Conservation (phyloP, 805 yeast genomes). For the Wickerhamiella parazyma region DNA sequence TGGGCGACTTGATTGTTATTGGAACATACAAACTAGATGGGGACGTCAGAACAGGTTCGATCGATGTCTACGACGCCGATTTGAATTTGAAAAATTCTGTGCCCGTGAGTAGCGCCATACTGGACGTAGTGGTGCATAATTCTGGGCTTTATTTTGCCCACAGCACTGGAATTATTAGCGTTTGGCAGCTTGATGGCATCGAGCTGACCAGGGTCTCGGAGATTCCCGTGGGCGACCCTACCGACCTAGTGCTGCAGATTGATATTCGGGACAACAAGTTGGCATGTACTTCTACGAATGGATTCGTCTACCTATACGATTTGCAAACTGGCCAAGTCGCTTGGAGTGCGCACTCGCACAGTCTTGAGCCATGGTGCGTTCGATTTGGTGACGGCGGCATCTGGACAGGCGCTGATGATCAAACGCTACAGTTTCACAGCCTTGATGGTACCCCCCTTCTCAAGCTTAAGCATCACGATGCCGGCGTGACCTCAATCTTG, state of each 20-base stretch:
- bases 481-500: slow-evolving; percentile 81
- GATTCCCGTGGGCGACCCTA: slow-evolving; percentile 35
- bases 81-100: slow-evolving; percentile 13
- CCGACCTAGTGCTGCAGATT: slow-evolving; percentile 40
- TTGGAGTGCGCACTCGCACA: slow-evolving; percentile 33
- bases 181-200: slow-evolving; percentile 39
- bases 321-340: not conserved
- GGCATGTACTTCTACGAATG: slow-evolving; percentile 54
- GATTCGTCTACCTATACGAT: slow-evolving; percentile 38
- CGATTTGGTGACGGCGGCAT: slow-evolving; percentile 43
- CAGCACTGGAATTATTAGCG: slow-evolving; percentile 58
- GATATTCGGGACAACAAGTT: slow-evolving; percentile 23
- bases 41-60: slow-evolving; percentile 52
- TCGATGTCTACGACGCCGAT: slow-evolving; percentile 31
- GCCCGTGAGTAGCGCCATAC: slow-evolving; percentile 34
- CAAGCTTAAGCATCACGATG: slow-evolving; percentile 53
- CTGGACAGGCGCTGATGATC: slow-evolving; percentile 82
- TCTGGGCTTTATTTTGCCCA: slow-evolving; percentile 37
- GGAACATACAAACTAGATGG: slow-evolving; percentile 75
- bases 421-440: slow-evolving; percentile 62
- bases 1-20: slow-evolving; percentile 39
- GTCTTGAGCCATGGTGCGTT: slow-evolving; percentile 81
- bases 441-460: slow-evolving; percentile 22
- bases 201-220: slow-evolving; percentile 22
- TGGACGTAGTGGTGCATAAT: slow-evolving; percentile 59